These are phyloP conservation scores for Onygenales sp. DNA, from an alignment of 2,329 filamentous ascomycete species.

Conservation along the genomic window DNA sequence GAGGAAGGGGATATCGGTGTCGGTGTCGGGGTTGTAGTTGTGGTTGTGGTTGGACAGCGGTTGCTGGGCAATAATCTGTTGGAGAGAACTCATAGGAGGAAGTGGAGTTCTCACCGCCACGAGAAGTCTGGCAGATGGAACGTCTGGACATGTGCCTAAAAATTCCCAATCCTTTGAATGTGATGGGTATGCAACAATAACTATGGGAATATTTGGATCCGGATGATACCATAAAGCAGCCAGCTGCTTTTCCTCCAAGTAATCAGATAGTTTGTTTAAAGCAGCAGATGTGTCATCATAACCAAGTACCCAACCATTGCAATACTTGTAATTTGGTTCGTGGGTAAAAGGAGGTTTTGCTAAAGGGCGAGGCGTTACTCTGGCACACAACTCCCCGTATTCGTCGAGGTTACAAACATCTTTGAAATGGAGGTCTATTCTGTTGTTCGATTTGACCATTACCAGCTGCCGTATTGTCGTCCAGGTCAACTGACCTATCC, in stretches of 20 bases:
- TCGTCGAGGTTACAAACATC: constrained; percentile 21
- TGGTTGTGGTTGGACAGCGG: not conserved
- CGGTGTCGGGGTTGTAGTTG: not conserved
- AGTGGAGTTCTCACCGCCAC: constrained; percentile 15
- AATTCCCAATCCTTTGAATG: constrained; percentile 18
- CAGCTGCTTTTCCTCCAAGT: constrained; percentile 17
- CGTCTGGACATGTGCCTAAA: constrained; percentile 9
- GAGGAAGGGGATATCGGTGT: too few species aligned
- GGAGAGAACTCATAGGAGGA: constrained; percentile 3
- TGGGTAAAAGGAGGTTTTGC: not conserved
- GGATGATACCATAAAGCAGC: constrained; percentile 22
- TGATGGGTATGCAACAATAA: constrained; percentile 22
- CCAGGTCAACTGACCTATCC: constrained; percentile 18
- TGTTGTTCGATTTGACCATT: constrained; percentile 8
- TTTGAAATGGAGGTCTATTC: constrained; percentile 24
- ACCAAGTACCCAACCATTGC: constrained; percentile 25
- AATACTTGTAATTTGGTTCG: constrained; percentile 9
- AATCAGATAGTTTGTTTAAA: constrained; percentile 19
- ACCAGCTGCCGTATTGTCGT: constrained; percentile 13
- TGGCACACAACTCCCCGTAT: constrained; percentile 18
- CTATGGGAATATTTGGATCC: constrained; percentile 2
- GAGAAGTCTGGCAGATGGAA: constrained; percentile 3
- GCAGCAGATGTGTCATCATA: constrained; percentile 22
- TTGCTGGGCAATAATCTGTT: not conserved
- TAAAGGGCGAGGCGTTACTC: constrained; percentile 13